Base-by-base conservation (phyloP, 208 protist species). In the Trichomonas gallinae region DNA sequence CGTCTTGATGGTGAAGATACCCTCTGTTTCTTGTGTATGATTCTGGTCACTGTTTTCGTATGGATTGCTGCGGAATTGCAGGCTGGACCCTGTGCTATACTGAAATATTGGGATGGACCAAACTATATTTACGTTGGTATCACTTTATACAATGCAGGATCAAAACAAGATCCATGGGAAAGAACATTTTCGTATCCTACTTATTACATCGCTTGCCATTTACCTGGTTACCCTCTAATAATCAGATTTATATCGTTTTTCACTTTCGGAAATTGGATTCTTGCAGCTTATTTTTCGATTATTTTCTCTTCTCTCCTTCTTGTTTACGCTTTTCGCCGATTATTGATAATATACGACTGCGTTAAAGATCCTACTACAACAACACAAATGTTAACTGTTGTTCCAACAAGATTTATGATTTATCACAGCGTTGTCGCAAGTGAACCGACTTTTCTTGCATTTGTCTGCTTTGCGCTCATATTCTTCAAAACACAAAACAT, bases 51-150 rank as follows among this genome's bases (percentile, higher is more conserved):
- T 34, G 2, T 93, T 93, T 51, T 36, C 10, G 31, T 51, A 38
- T 93, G 87, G 87, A 34, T 93, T 26, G 11, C 26, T 93, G 45
- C 87, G 34, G 0, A 17, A 11, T 9, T 93, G 10, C 17, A 4
- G 15, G 87, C 21, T 38, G 44, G 17, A 38, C 44, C 44, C 26
- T 15, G 34, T 36, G 0, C 17, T 51, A 34, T 40, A 21, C 21
- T 93, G 42, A 42, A n/a, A 38, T 93, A 93, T 51, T 93, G 87
- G 87, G 87, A 93, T 51, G 87, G 87, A 15, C 87, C 87, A 10
- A 93, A 93, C 38, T 93, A 93, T 38, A 38, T 93, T 34, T 93
- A 51, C 44, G 87, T 40, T 0, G 44, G 87, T 36, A 51, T 93
- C 15, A 93, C 87, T 17, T 48, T 48, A 51, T 93, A 93, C 44